Base-by-base conservation (phyloP, 2,329 filamentous ascomycete genomes). In the Cladobotryum protrusum region DNA sequence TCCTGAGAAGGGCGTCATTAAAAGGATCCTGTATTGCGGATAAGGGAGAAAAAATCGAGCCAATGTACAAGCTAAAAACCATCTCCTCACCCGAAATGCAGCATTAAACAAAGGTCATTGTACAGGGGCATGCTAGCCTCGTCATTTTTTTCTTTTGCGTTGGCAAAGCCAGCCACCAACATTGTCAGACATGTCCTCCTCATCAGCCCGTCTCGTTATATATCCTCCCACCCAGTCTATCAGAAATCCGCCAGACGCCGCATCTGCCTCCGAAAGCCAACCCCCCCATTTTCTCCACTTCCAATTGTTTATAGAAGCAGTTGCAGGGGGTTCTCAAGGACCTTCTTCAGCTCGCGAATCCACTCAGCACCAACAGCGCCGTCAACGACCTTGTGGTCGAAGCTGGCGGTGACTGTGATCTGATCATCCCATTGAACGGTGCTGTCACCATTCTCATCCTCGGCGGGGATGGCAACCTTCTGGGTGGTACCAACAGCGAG, bases 311-410 rank as follows among this genome's bases (percentile, higher is more conserved):
- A 99, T 72, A 99, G 80, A 70, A 99, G 78, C 61, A 99, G 80
- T 77, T 95, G 88, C 61, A 99, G 80, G 59, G 93, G 93, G 81
- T 96, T 96, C 84, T 99, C 93, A 54, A 99, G 77, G 47, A 90
- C 88, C 81, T 91, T 92, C 87, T 99, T 99, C 71, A 99, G 77
- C 77, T 95, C 93, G 71, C 82, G 84, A 72, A 99, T 89, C 84
- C 92, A 99, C 72, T 99, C 93, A 52, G 86, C 93, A 65, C 93
- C 95, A 52, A 97, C 88, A 37, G 91, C 93, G 57, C 93, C 93
- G 68, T 99, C 93, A 12, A 99, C 85, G 45, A 97, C 91, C 82
- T 96, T 96, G 84, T 99, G 93, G 78, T 99, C 93, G 70, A 99
- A 99, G 78, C 88, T 95, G 64, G 78, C 92, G 36, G 91, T 97